phyloP scores from a whole-genome alignment of 805 yeast genomes.

The Dipodascus albidus region DNA sequence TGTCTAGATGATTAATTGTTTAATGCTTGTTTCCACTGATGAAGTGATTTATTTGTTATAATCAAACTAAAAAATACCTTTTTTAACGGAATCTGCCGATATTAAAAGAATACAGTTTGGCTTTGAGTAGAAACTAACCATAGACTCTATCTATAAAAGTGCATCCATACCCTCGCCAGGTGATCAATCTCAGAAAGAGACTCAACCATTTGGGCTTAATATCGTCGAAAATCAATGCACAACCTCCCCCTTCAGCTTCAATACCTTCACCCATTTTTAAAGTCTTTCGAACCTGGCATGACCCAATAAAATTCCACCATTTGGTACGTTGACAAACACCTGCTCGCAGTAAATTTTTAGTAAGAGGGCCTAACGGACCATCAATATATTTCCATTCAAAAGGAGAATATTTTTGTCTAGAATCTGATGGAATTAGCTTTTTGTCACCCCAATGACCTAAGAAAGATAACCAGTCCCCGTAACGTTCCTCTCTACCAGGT shows the following conservation, averaged over 20 bases:
- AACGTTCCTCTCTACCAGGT: conserved; percentile 39
- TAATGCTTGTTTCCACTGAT: too few species aligned
- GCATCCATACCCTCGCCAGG: conserved; percentile 26
- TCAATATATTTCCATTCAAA: conserved; percentile 85
- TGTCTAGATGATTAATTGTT: too few species aligned
- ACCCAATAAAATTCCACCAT: conserved; percentile 87
- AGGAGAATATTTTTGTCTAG: conserved; percentile 76
- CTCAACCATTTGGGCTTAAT: conserved; percentile 43
- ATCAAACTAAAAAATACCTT: background rate
- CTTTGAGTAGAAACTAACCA: conserved; percentile 11
- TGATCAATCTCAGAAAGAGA: conserved; percentile 25
- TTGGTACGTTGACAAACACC: conserved; percentile 74
- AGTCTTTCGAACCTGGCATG: conserved; percentile 67
- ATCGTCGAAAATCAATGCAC: conserved; percentile 53
- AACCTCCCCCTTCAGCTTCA: conserved; percentile 75
- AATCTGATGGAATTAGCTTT: conserved; percentile 51
- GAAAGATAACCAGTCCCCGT: conserved; percentile 70
- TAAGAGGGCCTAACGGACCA: conserved; percentile 87
- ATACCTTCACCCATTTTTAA: conserved; percentile 79
- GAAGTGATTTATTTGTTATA: too few species aligned
- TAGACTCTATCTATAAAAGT: conserved; percentile 20
- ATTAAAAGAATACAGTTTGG: background rate
- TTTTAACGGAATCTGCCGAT: background rate
- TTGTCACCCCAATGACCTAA: conserved; percentile 89
- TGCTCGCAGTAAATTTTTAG: conserved; percentile 57